phyloP scores from a whole-genome alignment of 2,329 filamentous ascomycete species.

The Colletotrichum magnum region DNA sequence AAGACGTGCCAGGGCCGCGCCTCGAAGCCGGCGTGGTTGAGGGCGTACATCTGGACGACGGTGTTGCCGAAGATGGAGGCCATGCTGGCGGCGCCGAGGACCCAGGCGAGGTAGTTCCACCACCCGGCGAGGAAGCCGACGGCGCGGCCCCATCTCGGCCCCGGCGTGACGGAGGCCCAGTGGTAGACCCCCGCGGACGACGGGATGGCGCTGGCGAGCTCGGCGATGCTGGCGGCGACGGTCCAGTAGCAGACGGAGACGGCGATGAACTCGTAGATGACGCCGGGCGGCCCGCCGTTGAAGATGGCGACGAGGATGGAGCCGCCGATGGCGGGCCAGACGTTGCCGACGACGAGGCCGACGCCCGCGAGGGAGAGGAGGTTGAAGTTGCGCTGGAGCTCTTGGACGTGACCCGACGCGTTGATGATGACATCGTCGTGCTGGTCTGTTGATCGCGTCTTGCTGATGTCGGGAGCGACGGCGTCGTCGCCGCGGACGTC shows the following conservation, averaged over 20 bases:
- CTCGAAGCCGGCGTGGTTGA: conserved; percentile 55
- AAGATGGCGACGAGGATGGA: conserved; percentile 65
- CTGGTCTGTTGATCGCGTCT: conserved; percentile 21
- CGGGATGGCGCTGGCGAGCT: conserved; percentile 73
- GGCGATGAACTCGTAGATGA: conserved; percentile 72
- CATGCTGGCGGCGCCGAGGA: conserved; percentile 56
- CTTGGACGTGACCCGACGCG: conserved; percentile 58
- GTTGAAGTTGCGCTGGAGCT: conserved; percentile 55
- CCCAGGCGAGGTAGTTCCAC: conserved; percentile 62
- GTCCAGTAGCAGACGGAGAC: conserved; percentile 69
- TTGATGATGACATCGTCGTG: conserved; percentile 46
- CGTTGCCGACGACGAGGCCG: conserved; percentile 58
- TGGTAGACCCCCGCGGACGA: conserved; percentile 73
- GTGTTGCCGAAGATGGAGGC: conserved; percentile 58
- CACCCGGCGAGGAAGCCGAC: conserved; percentile 62
- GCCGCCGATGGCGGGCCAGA: conserved; percentile 60
- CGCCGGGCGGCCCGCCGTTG: conserved; percentile 74
- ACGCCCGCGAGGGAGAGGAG: conserved; percentile 58
- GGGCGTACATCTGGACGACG: conserved; percentile 59
- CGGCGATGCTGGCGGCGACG: conserved; percentile 71
- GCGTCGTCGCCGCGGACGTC: not conserved
- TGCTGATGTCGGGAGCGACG: conserved; percentile 4
- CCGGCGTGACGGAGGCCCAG: conserved; percentile 72
- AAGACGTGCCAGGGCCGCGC: conserved; percentile 60
- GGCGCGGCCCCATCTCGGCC: conserved; percentile 63